Base-by-base conservation (phyloP, 352 stramenopile species). In the Pythium vanterpoolii region DNA sequence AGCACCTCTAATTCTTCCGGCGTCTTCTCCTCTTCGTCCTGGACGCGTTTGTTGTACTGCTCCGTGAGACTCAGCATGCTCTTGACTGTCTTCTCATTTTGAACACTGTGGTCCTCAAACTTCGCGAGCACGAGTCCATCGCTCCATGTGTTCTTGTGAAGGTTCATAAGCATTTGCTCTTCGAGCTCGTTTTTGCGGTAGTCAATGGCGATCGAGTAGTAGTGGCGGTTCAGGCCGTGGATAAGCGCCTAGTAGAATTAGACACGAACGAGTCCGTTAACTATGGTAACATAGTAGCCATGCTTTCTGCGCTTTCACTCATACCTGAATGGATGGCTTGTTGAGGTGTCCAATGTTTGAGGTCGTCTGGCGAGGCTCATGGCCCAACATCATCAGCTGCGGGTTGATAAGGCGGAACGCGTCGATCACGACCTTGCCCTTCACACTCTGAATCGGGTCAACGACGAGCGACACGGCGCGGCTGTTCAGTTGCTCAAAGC, bases 371-470 rank as follows among this genome's bases (percentile, higher is more conserved):
- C 97, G 79, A 4, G 96, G 95, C 74, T 99, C 96, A 52, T 99
- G 95, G 38, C 96, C 96, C 62, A 99, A 81, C 95, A 99, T 99
- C 89, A 99, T 98, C 24, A 98, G 80, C 76, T 99, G 96, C 14
- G 95, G 94, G 83, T 99, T 99, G 76, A 99, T 99, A 38, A 99
- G 77, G 44, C 96, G 93, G 76, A 99, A 99, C 31, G 96, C 98
- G 71, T 99, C 98, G 74, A 99, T 99, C 28, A 99, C 98, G 19
- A 99, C 95, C 66, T 99, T 99, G 50, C 97, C 96, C 78, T 99
- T 99, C 42, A 99, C 96, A 79, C 82, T 96, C 76, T 99, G 97
- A 69, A 99, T 99, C 18, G 98, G 97, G 80, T 99, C 98, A 40
- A 99, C 95, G n/a, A 99, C 98, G 14, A 99, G 85, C 14, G 97